Conservation (phyloP, 805 yeast species). For the Candida ovalis region DNA sequence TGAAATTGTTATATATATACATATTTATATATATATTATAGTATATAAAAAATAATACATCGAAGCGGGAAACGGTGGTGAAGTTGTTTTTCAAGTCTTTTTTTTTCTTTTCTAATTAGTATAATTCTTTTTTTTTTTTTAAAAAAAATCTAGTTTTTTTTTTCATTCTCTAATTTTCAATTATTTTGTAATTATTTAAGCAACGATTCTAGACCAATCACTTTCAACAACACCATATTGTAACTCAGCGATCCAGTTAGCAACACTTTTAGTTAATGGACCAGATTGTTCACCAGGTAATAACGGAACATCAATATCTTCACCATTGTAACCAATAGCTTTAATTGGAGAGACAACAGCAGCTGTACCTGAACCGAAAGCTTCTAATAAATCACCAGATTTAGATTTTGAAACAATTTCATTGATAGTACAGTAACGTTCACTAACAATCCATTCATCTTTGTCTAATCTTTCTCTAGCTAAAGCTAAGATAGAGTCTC, state of each 20-base stretch:
- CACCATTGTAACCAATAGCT: slow-evolving; percentile 76
- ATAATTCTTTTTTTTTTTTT: too few relatives aligned
- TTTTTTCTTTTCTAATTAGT: background rate
- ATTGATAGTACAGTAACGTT: slow-evolving; percentile 76
- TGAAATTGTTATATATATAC: background rate
- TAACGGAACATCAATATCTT: slow-evolving; percentile 73
- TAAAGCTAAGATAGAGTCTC: slow-evolving; percentile 79
- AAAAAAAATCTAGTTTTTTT: too few relatives aligned
- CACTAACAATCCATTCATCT: slow-evolving; percentile 76
- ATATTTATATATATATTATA: too few relatives aligned
- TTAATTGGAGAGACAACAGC: slow-evolving; percentile 94
- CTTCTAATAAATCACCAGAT: slow-evolving; percentile 85
- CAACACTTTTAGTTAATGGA: slow-evolving; percentile 69
- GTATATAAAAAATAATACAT: background rate
- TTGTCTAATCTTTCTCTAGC: slow-evolving; percentile 73
- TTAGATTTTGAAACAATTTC: slow-evolving; percentile 77
- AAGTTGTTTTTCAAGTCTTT: background rate
- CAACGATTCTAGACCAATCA: slow-evolving; percentile 45
- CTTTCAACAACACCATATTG: slow-evolving; percentile 84
- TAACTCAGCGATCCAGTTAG: slow-evolving; percentile 81
- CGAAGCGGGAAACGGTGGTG: background rate
- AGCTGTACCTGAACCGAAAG: slow-evolving; percentile 97
- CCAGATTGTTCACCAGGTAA: slow-evolving; percentile 78
- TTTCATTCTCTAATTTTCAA: background rate
- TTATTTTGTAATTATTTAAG: background rate